Percentiles rank a stretch among this genome's conserved stretches.
phyloP scores from a whole-genome alignment of 768 basidiomycete genomes.

The Mycena capillaripes region DNA sequence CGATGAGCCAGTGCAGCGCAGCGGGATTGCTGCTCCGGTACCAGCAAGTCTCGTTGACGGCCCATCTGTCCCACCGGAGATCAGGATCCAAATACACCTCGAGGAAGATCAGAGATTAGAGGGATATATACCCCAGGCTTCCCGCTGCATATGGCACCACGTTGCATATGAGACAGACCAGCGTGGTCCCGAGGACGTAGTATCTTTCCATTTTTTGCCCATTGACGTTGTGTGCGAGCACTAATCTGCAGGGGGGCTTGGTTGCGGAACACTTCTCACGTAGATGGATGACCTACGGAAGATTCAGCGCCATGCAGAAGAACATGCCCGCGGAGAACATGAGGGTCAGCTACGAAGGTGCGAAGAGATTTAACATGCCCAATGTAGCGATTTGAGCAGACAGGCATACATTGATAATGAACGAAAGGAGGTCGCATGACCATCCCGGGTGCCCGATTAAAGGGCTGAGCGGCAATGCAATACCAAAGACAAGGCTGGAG shows the following conservation, averaged over 20 bases:
- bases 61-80: background rate
- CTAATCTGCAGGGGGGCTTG: background rate
- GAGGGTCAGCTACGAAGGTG: background rate
- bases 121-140: constrained; percentile 39
- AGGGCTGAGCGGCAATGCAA: background rate
- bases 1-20: constrained; percentile 41
- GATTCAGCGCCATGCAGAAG: constrained; percentile 14
- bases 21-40: constrained; percentile 36
- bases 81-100: background rate
- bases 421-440: background rate
- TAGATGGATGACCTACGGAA: background rate
- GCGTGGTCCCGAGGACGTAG: constrained; percentile 37
- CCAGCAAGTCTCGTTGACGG: constrained; percentile 38
- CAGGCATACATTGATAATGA: background rate
- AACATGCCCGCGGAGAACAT: constrained; percentile 12
- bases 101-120: too few species aligned
- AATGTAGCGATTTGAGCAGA: too few species aligned
- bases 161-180: constrained; percentile 36
- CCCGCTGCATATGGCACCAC: constrained; percentile 39
- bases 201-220: constrained; percentile 30
- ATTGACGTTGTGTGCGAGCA: background rate
- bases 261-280: background rate
- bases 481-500: background rate
- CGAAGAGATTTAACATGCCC: background rate
- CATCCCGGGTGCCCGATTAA: background rate